phyloP scores from a whole-genome alignment of 495 filamentous ascomycete species.

The Tetracladium setigerum region DNA sequence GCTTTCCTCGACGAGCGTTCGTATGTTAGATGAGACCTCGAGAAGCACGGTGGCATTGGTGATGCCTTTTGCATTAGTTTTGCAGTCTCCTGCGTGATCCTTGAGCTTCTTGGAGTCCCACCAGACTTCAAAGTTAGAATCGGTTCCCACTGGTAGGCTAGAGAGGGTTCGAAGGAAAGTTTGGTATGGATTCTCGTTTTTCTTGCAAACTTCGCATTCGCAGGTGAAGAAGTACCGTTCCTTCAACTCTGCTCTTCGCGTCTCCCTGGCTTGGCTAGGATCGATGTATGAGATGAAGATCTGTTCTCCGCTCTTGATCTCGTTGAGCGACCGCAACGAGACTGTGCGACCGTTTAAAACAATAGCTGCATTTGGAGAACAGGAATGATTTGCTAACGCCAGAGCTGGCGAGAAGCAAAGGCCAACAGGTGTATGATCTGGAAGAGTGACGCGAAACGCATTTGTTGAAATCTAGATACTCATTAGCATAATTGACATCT shows the following conservation, averaged over 20 bases:
- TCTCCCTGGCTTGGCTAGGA: neutral
- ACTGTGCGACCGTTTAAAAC: conserved; percentile 35
- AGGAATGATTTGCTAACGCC: conserved; percentile 47
- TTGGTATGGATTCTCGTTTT: conserved; percentile 8
- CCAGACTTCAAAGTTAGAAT: conserved; percentile 3
- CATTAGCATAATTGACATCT: neutral
- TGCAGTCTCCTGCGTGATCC: neutral
- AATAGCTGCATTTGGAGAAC: conserved; percentile 41
- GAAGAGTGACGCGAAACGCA: conserved; percentile 16
- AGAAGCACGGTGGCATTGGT: neutral
- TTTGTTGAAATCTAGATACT: conserved; percentile 16
- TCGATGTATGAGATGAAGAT: conserved; percentile 43
- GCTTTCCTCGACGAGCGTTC: neutral
- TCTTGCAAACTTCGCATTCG: conserved; percentile 12
- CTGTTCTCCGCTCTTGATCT: conserved; percentile 38
- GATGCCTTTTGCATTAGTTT: neutral
- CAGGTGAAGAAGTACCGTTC: conserved; percentile 19
- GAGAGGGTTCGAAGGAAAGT: neutral
- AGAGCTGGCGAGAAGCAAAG: conserved; percentile 33
- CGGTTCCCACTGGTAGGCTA: neutral
- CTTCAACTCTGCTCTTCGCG: conserved; percentile 8
- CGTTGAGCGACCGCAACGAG: conserved; percentile 28
- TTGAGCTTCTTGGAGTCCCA: neutral
- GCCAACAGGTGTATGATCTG: conserved; percentile 11
- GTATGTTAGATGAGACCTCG: neutral